Base-by-base conservation (phyloP, 2,329 filamentous ascomycete genomes). In the Cercospora sp. region DNA sequence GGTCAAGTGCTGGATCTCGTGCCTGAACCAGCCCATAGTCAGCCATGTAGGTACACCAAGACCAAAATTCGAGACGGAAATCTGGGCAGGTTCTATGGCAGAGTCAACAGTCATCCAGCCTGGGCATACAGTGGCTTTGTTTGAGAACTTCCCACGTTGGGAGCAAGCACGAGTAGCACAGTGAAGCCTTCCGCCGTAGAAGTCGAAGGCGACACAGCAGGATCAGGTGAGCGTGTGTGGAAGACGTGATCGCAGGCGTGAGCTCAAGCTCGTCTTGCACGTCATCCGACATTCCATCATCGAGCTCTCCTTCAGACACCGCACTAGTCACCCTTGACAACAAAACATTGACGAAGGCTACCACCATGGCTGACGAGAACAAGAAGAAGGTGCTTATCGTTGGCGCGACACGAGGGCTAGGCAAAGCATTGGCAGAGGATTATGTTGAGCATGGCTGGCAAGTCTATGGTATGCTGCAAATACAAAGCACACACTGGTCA, bases 331-430 rank as follows among this genome's bases (percentile, higher is more conserved):
- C n/a, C n/a, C n/a, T n/a, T n/a, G n/a, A n/a, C n/a, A n/a, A n/a
- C 48, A 30, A 16, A 31, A 12, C 26, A 10, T 61, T 6, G 59
- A 48, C 12, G 3, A 2, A 30, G 20, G 18, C 36, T 13, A 10
- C 2, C 20, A 31, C 6, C 1, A 61, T 61, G 59, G 59, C 59
- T 5, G 42, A 45, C 12, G n/a, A 12, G 8, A 61, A 9, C 36
- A 28, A 63, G 30, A 45, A 45, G 18, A 64, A 45, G 3, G 62
- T 64, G 20, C 62, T 64, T n/a, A 59, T 64, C 23, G 33, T 64
- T 13, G 62, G 62, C 18, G 62, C 62, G 57, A 59, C 62, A 9
- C 31, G 62, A 45, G 62, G 62, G 45, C 36, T 64, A 18, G 62
- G 62, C 16, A 28, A 45, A 33, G 62, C 62, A 18, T 36, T 64